Conservation (phyloP, 192 early-diverging fungal species). For the Coemansia sp. region DNA sequence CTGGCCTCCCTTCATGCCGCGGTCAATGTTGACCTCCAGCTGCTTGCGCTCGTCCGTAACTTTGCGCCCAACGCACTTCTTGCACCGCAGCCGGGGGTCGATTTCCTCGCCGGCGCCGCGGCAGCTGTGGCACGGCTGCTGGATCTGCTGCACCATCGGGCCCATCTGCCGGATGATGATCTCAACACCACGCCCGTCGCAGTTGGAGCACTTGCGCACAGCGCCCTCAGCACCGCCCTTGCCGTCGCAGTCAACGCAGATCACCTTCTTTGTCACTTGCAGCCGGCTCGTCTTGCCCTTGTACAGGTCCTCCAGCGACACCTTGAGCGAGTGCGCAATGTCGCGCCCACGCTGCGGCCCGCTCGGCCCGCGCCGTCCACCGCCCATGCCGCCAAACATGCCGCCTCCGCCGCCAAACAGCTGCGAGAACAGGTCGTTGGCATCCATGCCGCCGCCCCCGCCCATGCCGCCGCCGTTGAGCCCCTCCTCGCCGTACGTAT, state of each 20-base stretch:
- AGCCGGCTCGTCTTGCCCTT: constrained; percentile 92
- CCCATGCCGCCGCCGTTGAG: constrained; percentile 73
- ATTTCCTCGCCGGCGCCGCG: constrained; percentile 90
- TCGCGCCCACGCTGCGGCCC: constrained; percentile 97
- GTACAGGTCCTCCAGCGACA: constrained; percentile 92
- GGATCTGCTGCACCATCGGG: constrained; percentile 99
- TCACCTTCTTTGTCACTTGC: constrained; percentile 90
- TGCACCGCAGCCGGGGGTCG: constrained; percentile 87
- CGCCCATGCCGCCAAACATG: constrained; percentile 72
- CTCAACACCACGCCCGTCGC: constrained; percentile 89
- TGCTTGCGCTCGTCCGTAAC: constrained; percentile 86
- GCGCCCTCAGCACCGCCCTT: constrained; percentile 95
- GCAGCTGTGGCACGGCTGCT: constrained; percentile 92
- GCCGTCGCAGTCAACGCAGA: constrained; percentile 90
- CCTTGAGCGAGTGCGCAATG: constrained; percentile 77
- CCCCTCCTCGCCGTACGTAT: constrained; percentile 89
- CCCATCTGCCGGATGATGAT: constrained; percentile 92
- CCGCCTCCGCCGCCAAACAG: constrained; percentile 91
- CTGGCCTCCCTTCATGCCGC: constrained; percentile 96
- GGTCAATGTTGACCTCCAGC: constrained; percentile 96
- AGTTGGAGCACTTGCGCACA: constrained; percentile 77
- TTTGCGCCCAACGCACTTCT: constrained; percentile 88
- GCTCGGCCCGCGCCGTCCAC: constrained; percentile 59
- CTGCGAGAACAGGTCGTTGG: constrained; percentile 95
- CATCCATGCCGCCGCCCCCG: constrained; percentile 66